phyloP scores from a whole-genome alignment of 2,329 filamentous ascomycete species.

The Exophiala viscosa region DNA sequence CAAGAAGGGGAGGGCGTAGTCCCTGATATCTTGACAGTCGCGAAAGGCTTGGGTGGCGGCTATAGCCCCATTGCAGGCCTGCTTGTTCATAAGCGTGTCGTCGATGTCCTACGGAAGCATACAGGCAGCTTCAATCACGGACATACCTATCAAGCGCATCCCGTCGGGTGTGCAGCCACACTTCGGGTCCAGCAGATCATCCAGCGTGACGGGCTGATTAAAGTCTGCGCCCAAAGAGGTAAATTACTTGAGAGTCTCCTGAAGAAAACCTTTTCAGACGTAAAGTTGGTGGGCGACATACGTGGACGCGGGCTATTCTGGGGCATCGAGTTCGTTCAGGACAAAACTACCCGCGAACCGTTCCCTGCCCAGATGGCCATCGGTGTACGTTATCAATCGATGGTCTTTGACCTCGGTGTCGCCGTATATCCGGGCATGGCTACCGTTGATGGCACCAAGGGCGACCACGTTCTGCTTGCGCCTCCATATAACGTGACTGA shows the following conservation, averaged over 20 bases:
- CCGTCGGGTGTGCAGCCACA: slow-evolving; percentile 54
- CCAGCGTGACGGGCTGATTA: slow-evolving; percentile 47
- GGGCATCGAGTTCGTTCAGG: slow-evolving; percentile 58
- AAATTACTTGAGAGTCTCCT: slow-evolving; percentile 39
- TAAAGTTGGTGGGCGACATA: slow-evolving; percentile 55
- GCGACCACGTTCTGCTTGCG: slow-evolving; percentile 53
- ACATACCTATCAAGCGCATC: slow-evolving; percentile 57
- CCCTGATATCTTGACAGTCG: slow-evolving; percentile 59
- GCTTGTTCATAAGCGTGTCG: slow-evolving; percentile 49
- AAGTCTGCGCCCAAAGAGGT: slow-evolving; percentile 37
- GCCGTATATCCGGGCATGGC: slow-evolving; percentile 52
- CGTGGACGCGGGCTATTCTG: slow-evolving; percentile 59
- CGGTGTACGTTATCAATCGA: slow-evolving; percentile 42
- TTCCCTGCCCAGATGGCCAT: slow-evolving; percentile 46
- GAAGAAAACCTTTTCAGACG: slow-evolving; percentile 40
- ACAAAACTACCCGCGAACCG: slow-evolving; percentile 53
- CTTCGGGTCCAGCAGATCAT: slow-evolving; percentile 51
- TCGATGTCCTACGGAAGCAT: slow-evolving; percentile 47
- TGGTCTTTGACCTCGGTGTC: slow-evolving; percentile 39
- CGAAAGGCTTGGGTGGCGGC: slow-evolving; percentile 58
- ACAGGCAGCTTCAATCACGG: slow-evolving; percentile 54
- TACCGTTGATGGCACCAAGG: slow-evolving; percentile 47
- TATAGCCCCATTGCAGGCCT: slow-evolving; percentile 55
- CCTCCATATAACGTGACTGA: slow-evolving; percentile 52
- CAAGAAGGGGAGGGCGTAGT: slow-evolving; percentile 40